Base-by-base conservation (phyloP, 73 alveolate genomes). In the Paramecium bursaria region DNA sequence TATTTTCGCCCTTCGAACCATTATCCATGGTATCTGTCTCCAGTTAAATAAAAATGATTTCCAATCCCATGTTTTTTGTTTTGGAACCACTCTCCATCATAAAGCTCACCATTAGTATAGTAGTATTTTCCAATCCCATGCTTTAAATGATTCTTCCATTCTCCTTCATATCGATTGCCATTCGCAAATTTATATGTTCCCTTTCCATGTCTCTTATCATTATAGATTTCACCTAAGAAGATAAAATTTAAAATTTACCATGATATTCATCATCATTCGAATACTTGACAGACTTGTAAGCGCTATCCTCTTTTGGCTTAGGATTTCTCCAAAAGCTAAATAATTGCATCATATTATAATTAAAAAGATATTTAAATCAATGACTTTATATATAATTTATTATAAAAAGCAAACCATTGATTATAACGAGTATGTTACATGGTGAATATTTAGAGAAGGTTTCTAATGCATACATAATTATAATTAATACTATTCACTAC, bases 31-130 rank as follows among this genome's bases (percentile, higher is more conserved):
- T 86, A 86, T n/a, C 82, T 76, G 23, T 76, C 88, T 5, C 74
- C 90, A 27, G 74, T 74, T 7, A 25, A 25, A 25, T 67, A 75
- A 22, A 52, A 47, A 74, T 74, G 85, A 29, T 31, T 54, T 11
- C 92, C 92, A 21, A 29, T 48, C n/a, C 92, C 92, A 15, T 80
- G 60, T 27, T 86, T 86, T 44, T 50, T 75, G 14, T 79, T 79
- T 22, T 75, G 53, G 13, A 74, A 47, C 92, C 92, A 86, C 29
- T 86, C 53, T 1, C 92, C 92, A 11, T 73, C 87, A 35, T 86
- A 86, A 6, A 76, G 46, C 48, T 86, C 92, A 2, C 92, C 92
- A 46, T 80, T 61, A 2, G n/a, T n/a, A n/a, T 67, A 67, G 51
- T 67, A 67, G 0, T 39, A 26, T 46, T 67, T 67, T 5, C 82